Conservation (phyloP, 2,329 filamentous ascomycete species). For the Xylariaceae sp. region DNA sequence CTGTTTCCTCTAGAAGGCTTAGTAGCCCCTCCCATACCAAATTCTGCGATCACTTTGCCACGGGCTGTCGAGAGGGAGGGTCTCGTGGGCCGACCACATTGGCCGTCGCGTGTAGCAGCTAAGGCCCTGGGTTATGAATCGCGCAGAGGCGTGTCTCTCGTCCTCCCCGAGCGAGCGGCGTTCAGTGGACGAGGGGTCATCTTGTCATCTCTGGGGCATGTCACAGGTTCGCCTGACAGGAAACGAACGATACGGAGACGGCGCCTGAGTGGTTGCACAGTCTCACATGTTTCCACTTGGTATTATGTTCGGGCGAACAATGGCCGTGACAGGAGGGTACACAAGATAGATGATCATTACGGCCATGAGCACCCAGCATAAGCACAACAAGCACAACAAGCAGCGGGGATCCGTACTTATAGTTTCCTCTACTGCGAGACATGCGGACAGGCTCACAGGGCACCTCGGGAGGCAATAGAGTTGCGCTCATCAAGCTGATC, state of each 20-base stretch:
- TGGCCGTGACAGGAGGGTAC: not conserved
- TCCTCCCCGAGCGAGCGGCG: slow-evolving; percentile 22
- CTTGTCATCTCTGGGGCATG: slow-evolving; percentile 1
- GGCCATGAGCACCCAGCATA: too few relatives aligned
- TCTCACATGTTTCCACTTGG: slow-evolving; percentile 15
- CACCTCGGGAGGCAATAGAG: slow-evolving; percentile 1
- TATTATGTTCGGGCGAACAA: slow-evolving; percentile 13
- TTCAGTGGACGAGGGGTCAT: slow-evolving; percentile 16
- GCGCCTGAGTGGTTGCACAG: slow-evolving; percentile 9
- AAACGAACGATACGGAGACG: slow-evolving; percentile 10
- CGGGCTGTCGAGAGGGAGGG: slow-evolving; percentile 31
- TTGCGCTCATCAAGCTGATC: not conserved
- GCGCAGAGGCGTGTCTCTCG: slow-evolving; percentile 25
- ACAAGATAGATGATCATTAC: too few relatives aligned
- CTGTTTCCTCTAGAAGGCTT: slow-evolving; percentile 25
- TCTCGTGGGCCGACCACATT: slow-evolving; percentile 39
- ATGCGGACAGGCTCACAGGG: not conserved
- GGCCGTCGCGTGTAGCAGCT: slow-evolving; percentile 27
- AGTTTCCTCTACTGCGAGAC: too few relatives aligned
- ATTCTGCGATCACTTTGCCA: slow-evolving; percentile 34
- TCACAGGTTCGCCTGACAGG: slow-evolving; percentile 16
- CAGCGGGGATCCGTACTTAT: too few relatives aligned
- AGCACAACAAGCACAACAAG: too few relatives aligned
- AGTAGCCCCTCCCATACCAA: slow-evolving; percentile 21
- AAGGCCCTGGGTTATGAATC: slow-evolving; percentile 17